Evolutionary conservation across 2,329 filamentous ascomycete genomes (phyloP).

Genomic region (Monosporascus sp.): DNA sequence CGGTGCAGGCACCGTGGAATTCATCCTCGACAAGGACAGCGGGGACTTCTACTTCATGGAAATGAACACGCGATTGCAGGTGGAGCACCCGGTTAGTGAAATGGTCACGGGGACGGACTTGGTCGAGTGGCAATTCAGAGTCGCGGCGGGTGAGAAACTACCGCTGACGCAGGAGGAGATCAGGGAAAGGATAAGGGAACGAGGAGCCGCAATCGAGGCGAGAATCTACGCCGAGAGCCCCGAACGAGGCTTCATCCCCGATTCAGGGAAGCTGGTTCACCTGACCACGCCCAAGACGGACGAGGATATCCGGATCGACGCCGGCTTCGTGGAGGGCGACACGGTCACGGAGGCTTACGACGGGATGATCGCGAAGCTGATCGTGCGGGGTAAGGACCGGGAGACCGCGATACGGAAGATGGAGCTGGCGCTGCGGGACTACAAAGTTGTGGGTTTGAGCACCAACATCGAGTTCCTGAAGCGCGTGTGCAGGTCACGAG

Average conservation of each 20-base stretch:
- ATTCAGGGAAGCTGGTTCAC: slow-evolving; percentile 83
- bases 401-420: slow-evolving; percentile 80
- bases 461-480: slow-evolving; percentile 98
- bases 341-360: slow-evolving; percentile 94
- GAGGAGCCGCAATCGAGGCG: slow-evolving; percentile 89
- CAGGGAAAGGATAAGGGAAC: slow-evolving; percentile 65
- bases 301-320: slow-evolving; percentile 81
- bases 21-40: slow-evolving; percentile 78
- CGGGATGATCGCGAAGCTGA: slow-evolving; percentile 98
- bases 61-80: slow-evolving; percentile 85
- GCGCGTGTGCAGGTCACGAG: slow-evolving; percentile 71
- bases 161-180: slow-evolving; percentile 58
- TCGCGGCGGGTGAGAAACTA: slow-evolving; percentile 51
- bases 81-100: slow-evolving; percentile 88
- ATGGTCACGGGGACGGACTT: slow-evolving; percentile 68
- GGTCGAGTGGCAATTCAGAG: slow-evolving; percentile 93
- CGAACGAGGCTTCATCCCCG: slow-evolving; percentile 84
- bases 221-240: slow-evolving; percentile 96
- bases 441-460: slow-evolving; percentile 86
- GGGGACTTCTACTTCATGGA: slow-evolving; percentile 80
- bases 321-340: slow-evolving; percentile 86
- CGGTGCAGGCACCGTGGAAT: slow-evolving; percentile 87
- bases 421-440: slow-evolving; percentile 72
- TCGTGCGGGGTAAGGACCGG: slow-evolving; percentile 76
- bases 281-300: slow-evolving; percentile 66